Base-by-base conservation (phyloP, 1,284 basidiomycete genomes). In the Rhizoctonia solani region DNA sequence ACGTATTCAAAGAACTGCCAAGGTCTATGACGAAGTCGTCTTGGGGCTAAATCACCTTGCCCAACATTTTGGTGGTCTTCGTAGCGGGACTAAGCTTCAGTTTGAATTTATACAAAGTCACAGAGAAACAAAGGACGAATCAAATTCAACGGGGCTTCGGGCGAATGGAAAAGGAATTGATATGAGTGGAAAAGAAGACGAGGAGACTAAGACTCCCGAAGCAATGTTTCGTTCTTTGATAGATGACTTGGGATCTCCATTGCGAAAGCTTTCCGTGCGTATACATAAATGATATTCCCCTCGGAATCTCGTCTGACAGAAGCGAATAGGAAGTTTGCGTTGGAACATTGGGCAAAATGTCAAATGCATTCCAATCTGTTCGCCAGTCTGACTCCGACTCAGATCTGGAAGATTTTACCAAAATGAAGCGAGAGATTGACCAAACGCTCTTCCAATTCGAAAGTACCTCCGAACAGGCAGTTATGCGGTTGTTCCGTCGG, bases 61-160 rank as follows among this genome's bases (percentile, higher is more conserved):
- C 0, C 95, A 98, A 74, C 94, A 97, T 78, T 78, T 97, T 44
- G 93, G 89, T 58, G 93, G 94, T 21, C 79, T 97, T 67, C 79
- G 95, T 50, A 88, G 90, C 68, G 90, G 93, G 0, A 93, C 90
- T 1, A 83, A 86, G 32, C 76, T 97, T 30, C 93, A 96, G 74
- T 87, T 89, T 68, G 90, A 94, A 54, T 77, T 97, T 34, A 85
- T 89, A 19, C 83, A 73, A 16, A 66, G 37, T 4, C 82, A 72
- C 87, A 9, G 84, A 82, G 27, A 83, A 81, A 67, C 74, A 86
- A 44, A 74, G 78, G 16, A 70, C 83, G 55, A 74, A 72, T 69
- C 74, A n/a, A 46, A 46, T 21, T 46, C 44, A 21, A 46, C 6
- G 44, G 44, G 39, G 34, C 29, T 50, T 4, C 52, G 21, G 37